Evolutionary conservation across 306 rosid species (phyloP).

Genomic region (Cicer yamashitae): DNA sequence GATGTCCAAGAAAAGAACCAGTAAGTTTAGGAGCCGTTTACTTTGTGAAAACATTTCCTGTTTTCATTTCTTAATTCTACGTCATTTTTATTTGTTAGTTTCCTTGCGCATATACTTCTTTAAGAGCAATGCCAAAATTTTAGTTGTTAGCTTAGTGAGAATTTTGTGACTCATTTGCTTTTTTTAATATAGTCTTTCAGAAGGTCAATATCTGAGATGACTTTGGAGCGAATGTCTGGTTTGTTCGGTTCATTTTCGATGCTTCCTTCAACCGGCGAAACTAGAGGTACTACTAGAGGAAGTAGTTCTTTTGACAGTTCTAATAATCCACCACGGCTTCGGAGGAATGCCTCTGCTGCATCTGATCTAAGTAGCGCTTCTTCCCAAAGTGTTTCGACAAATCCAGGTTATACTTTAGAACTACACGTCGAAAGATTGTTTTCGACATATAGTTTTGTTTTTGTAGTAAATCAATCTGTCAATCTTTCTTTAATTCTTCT

Average conservation of each 20-base stretch:
- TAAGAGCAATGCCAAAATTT: conserved; percentile 8
- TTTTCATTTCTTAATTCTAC: conserved; percentile 3
- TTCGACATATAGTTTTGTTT: not conserved
- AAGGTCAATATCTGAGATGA: conserved; percentile 77
- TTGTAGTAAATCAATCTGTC: too few relatives aligned
- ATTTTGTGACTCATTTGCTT: conserved; percentile 45
- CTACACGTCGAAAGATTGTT: conserved; percentile 8
- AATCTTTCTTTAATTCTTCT: too few relatives aligned
- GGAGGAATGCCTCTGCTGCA: conserved; percentile 66
- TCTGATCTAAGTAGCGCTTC: conserved; percentile 70
- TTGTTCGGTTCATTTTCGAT: conserved; percentile 70
- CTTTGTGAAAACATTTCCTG: too few relatives aligned
- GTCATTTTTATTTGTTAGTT: conserved; percentile 18
- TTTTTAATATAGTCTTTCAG: conserved; percentile 58
- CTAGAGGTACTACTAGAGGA: conserved; percentile 61
- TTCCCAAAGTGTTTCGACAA: conserved; percentile 56
- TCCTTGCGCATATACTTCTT: not conserved
- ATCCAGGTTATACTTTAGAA: conserved; percentile 62
- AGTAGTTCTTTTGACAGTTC: conserved; percentile 43
- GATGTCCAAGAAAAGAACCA: conserved; percentile 67
- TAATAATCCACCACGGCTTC: conserved; percentile 51
- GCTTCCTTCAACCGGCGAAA: conserved; percentile 63
- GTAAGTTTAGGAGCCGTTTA: conserved; percentile 51
- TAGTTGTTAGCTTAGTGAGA: conserved; percentile 25
- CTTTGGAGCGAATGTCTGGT: conserved; percentile 70